A percentile compares a stretch with the other conserved stretches of the same genome.
Conservation (phyloP, 169 alveolate species). For the Eimeria acervulina region DNA sequence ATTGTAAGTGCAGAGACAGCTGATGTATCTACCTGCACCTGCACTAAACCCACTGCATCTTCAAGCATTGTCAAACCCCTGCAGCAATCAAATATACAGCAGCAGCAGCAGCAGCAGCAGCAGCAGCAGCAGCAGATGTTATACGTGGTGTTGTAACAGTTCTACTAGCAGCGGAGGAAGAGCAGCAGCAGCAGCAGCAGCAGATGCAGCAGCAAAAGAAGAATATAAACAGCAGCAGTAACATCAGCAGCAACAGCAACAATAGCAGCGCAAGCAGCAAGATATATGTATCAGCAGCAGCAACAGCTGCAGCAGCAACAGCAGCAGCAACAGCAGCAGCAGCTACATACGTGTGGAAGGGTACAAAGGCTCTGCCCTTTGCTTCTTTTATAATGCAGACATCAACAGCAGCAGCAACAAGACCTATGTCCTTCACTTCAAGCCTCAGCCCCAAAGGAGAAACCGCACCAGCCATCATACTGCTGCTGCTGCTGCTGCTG, state of each 20-base stretch:
- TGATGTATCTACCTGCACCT: neutral
- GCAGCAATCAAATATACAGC: too few relatives aligned
- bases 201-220: too few relatives aligned
- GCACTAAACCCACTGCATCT: slow-evolving; percentile 38
- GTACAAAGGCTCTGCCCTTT: slow-evolving; percentile 18
- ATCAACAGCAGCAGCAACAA: slow-evolving; percentile 22
- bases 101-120: too few relatives aligned
- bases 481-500: neutral
- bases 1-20: slow-evolving; percentile 8
- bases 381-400: slow-evolving; percentile 1
- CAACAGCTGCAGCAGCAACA: neutral
- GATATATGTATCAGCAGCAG: too few relatives aligned
- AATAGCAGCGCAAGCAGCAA: too few relatives aligned
- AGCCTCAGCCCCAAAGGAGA: slow-evolving; percentile 1
- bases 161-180: neutral
- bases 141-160: neutral
- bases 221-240: too few relatives aligned
- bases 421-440: slow-evolving; percentile 17
- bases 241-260: too few relatives aligned
- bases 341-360: slow-evolving; percentile 57
- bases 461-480: neutral
- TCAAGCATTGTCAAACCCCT: slow-evolving; percentile 75
- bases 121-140: too few relatives aligned
- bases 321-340: too few relatives aligned
- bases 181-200: too few relatives aligned